These are phyloP conservation scores for Choanephora cucurbitarum DNA, from an alignment of 371 early-diverging fungal species.

Conservation along the genomic window DNA sequence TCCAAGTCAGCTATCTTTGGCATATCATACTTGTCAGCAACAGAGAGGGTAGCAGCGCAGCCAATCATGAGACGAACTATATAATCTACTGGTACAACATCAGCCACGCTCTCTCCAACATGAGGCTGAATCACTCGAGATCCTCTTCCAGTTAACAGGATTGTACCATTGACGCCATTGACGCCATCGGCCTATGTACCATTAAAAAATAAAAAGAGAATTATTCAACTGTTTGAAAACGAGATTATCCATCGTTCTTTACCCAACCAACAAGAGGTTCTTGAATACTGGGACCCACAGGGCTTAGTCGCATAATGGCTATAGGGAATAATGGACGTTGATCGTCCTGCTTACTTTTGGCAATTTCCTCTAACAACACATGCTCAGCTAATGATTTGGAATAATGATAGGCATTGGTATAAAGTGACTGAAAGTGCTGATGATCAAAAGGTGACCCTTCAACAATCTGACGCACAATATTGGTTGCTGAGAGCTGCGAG, in stretches of 20 bases:
- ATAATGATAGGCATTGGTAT: slow-evolving; percentile 57
- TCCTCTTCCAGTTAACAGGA: slow-evolving; percentile 45
- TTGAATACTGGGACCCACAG: slow-evolving; percentile 53
- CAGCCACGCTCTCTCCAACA: slow-evolving; percentile 40
- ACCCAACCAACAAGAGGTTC: slow-evolving; percentile 72
- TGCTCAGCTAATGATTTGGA: slow-evolving; percentile 63
- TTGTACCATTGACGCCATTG: slow-evolving; percentile 53
- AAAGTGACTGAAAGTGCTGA: slow-evolving; percentile 25
- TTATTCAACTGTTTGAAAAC: too few relatives aligned
- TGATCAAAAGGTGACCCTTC: neutral
- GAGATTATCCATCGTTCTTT: too few relatives aligned
- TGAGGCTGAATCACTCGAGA: slow-evolving; percentile 37
- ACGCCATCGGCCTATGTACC: slow-evolving; percentile 59
- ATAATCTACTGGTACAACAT: slow-evolving; percentile 61
- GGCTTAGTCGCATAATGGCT: slow-evolving; percentile 55
- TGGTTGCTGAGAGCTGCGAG: slow-evolving; percentile 32
- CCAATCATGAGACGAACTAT: slow-evolving; percentile 46
- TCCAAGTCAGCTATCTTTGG: slow-evolving; percentile 6
- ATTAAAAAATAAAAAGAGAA: too few relatives aligned
- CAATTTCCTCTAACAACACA: slow-evolving; percentile 46
- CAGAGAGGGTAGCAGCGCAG: slow-evolving; percentile 31
- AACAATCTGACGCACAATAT: slow-evolving; percentile 13
- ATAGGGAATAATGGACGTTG: slow-evolving; percentile 39
- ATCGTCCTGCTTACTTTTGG: slow-evolving; percentile 28
- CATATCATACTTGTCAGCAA: slow-evolving; percentile 17